Conservation (phyloP, 2,329 filamentous ascomycete genomes). For the Akanthomyces lecanii region DNA sequence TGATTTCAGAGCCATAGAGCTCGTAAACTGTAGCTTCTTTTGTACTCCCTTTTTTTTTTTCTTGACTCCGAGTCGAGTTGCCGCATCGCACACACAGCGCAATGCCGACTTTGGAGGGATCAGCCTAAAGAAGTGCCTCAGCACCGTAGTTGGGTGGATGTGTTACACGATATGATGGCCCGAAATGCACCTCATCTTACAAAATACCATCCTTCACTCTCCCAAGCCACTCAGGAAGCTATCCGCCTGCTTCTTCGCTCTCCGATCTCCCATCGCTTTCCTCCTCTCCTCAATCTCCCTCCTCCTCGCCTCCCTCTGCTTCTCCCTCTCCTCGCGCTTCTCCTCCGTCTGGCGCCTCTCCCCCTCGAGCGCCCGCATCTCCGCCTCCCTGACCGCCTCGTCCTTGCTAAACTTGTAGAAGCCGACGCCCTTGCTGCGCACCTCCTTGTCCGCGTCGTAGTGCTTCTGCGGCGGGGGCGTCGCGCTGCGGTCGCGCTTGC, state of each 20-base stretch:
- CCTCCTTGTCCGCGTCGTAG: slow-evolving; percentile 81
- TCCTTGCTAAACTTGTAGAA: slow-evolving; percentile 89
- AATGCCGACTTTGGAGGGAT: too few relatives aligned
- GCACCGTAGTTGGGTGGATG: too few relatives aligned
- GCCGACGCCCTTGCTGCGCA: slow-evolving; percentile 80
- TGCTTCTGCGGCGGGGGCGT: slow-evolving; percentile 79
- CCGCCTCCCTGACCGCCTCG: slow-evolving; percentile 56
- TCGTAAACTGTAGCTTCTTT: too few relatives aligned
- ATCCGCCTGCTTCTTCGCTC: slow-evolving; percentile 66
- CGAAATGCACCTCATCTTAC: too few relatives aligned
- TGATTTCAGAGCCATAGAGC: too few relatives aligned
- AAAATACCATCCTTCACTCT: not conserved
- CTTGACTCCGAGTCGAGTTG: too few relatives aligned
- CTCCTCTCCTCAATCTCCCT: slow-evolving; percentile 61
- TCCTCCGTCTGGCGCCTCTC: slow-evolving; percentile 67
- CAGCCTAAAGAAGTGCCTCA: too few relatives aligned
- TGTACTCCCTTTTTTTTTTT: too few relatives aligned
- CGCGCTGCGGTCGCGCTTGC: slow-evolving; percentile 70
- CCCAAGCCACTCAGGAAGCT: slow-evolving; percentile 62
- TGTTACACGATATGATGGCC: too few relatives aligned
- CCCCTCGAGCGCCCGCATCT: slow-evolving; percentile 71
- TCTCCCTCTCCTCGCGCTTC: slow-evolving; percentile 51
- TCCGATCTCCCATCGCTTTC: slow-evolving; percentile 55
- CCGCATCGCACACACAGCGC: too few relatives aligned
- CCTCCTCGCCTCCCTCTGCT: slow-evolving; percentile 57